A percentile compares a stretch with the other conserved stretches of the same genome.
Evolutionary conservation across 2,329 filamentous ascomycete genomes (phyloP).

Genomic region (Clonostachys solani): DNA sequence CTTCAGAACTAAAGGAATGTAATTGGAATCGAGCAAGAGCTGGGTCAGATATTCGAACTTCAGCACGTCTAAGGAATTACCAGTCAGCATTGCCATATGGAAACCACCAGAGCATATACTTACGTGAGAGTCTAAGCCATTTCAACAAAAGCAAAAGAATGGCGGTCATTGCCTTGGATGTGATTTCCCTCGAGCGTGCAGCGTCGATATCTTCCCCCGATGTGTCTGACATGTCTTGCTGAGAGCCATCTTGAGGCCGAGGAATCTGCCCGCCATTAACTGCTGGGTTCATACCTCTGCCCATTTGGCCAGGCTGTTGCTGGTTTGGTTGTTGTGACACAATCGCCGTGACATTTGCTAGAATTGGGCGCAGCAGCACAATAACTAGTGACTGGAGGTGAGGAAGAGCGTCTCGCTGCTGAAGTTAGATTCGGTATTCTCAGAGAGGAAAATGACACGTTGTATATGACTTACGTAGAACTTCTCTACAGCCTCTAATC

Average conservation of each 20-base stretch:
- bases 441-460: constrained; percentile 1
- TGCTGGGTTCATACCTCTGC: constrained; percentile 29
- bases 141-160: constrained; percentile 85
- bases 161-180: constrained; percentile 86
- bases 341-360: constrained; percentile 84
- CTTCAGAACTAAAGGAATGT: constrained; percentile 87
- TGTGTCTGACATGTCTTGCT: constrained; percentile 37
- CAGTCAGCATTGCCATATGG: constrained; percentile 7
- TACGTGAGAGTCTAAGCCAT: constrained; percentile 94
- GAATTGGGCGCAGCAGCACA: constrained; percentile 82
- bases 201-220: constrained; percentile 77
- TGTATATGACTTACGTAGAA: constrained; percentile 68
- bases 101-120: constrained; percentile 24
- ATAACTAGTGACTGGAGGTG: constrained; percentile 91
- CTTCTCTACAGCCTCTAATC: constrained; percentile 69
- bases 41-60: constrained; percentile 97
- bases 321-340: constrained; percentile 56
- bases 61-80: constrained; percentile 62
- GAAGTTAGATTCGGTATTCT: constrained; percentile 17
- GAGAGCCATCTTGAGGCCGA: constrained; percentile 9
- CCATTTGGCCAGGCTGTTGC: constrained; percentile 35
- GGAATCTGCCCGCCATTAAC: constrained; percentile 26
- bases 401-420: constrained; percentile 68
- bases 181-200: constrained; percentile 78
- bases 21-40: constrained; percentile 89